phyloP scores from a whole-genome alignment of 352 stramenopile genomes.

The Phytophthora chlamydospora region DNA sequence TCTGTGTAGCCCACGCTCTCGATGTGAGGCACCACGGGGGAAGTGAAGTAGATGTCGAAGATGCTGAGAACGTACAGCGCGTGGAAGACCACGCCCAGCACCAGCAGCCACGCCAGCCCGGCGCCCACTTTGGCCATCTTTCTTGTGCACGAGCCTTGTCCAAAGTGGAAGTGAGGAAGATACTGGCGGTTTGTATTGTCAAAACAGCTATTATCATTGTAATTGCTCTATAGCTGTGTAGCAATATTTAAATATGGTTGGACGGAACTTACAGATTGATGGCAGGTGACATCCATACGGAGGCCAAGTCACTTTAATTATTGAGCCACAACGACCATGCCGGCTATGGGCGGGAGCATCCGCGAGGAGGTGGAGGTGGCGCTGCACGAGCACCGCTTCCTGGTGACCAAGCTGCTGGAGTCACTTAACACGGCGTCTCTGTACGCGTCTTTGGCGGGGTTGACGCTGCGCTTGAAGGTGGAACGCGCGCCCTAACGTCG shows the following conservation, averaged over 20 bases:
- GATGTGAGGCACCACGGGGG: conserved; percentile 74
- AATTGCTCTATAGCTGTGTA: not conserved
- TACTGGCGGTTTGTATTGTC: conserved; percentile 13
- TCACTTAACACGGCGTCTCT: conserved; percentile 71
- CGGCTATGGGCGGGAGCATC: conserved; percentile 48
- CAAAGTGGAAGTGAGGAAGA: conserved; percentile 10
- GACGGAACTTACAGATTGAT: not conserved
- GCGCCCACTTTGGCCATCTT: not conserved
- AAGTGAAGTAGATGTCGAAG: conserved; percentile 93
- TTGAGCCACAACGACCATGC: conserved; percentile 17
- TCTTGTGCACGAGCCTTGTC: not conserved
- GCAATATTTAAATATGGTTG: not conserved
- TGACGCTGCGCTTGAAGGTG: not conserved
- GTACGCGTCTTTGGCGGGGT: conserved; percentile 24
- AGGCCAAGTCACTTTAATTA: conserved; percentile 4
- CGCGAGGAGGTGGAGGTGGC: conserved; percentile 74
- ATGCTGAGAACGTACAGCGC: conserved; percentile 88
- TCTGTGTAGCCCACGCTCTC: conserved; percentile 51
- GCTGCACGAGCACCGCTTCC: conserved; percentile 84
- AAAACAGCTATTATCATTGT: conserved; percentile 14
- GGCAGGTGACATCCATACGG: not conserved
- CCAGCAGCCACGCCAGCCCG: conserved; percentile 44
- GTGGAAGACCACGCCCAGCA: conserved; percentile 84
- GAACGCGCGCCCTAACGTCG: not conserved
- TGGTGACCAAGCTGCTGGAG: conserved; percentile 86